These are phyloP conservation scores for Pseudodiploospora longispora DNA, from an alignment of 2,329 filamentous ascomycete genomes.

Conservation along the genomic window DNA sequence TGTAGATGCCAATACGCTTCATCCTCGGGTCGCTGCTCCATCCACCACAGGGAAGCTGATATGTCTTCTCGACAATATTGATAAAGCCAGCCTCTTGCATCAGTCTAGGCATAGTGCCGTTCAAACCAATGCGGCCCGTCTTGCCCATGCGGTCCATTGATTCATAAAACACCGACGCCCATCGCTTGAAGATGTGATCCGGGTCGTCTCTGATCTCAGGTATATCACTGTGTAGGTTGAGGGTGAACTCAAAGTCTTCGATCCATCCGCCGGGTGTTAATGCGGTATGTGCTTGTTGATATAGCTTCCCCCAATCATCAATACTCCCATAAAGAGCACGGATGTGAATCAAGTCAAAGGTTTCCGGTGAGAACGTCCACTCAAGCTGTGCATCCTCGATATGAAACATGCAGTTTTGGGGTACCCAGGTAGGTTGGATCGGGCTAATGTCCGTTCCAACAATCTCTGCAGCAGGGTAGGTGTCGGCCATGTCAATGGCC, in stretches of 20 bases:
- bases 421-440: slow-evolving; percentile 40
- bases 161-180: slow-evolving; percentile 16
- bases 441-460: slow-evolving; percentile 33
- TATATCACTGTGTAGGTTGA: slow-evolving; percentile 13
- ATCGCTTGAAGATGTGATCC: slow-evolving; percentile 19
- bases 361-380: slow-evolving; percentile 31
- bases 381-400: slow-evolving; percentile 51
- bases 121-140: slow-evolving; percentile 13
- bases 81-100: slow-evolving; percentile 18
- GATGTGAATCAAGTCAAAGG: slow-evolving; percentile 13
- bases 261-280: slow-evolving; percentile 5
- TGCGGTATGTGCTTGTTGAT: slow-evolving; percentile 1
- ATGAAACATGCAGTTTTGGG: slow-evolving; percentile 49
- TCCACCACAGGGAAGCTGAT: slow-evolving; percentile 9
- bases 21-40: slow-evolving; percentile 11
- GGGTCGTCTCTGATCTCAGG: slow-evolving; percentile 15
- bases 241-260: slow-evolving; percentile 14
- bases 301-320: slow-evolving; percentile 4
- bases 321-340: slow-evolving; percentile 5
- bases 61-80: slow-evolving; percentile 8
- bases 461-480: slow-evolving; percentile 26
- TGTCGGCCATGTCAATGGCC: slow-evolving; percentile 37
- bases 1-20: slow-evolving; percentile 13
- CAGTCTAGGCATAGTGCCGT: slow-evolving; percentile 13
- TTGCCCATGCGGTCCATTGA: slow-evolving; percentile 16